A percentile compares a stretch with the other conserved stretches of the same genome.
Conservation (phyloP, 225 moss, liverwort and hornwort species). For the Polytrichum commune region DNA sequence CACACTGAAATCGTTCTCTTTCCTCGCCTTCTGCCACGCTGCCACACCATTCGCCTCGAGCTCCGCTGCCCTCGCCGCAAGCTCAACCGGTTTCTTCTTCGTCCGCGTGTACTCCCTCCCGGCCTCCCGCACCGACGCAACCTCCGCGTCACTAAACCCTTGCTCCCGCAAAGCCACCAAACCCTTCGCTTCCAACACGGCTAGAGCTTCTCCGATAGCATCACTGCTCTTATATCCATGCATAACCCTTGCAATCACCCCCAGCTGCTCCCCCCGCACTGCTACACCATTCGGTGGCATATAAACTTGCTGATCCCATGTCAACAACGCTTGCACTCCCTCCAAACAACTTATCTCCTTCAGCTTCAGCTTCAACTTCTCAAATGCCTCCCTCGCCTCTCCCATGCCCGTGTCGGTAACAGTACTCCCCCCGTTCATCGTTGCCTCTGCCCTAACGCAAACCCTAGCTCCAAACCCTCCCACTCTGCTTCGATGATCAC, state of each 20-base stretch:
- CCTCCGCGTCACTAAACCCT: slow-evolving; percentile 11
- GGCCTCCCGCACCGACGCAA: slow-evolving; percentile 18
- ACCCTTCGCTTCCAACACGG: background rate
- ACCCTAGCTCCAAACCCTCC: no score
- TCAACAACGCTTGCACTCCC: slow-evolving; percentile 18
- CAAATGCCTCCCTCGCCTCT: slow-evolving; percentile 10
- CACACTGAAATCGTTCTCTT: slow-evolving; percentile 10
- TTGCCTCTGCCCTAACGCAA: no score
- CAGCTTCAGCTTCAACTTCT: slow-evolving; percentile 18
- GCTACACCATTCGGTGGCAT: slow-evolving; percentile 18
- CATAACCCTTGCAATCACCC: slow-evolving; percentile 14
- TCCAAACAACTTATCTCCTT: slow-evolving; percentile 23
- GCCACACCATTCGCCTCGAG: slow-evolving; percentile 17
- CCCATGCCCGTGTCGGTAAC: no score
- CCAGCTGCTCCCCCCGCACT: slow-evolving; percentile 17
- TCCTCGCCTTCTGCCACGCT: slow-evolving; percentile 17
- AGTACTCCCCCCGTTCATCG: no score
- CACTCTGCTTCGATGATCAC: no score
- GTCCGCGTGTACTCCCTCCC: slow-evolving; percentile 15
- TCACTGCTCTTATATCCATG: slow-evolving; percentile 12
- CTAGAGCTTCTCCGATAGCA: slow-evolving; percentile 10
- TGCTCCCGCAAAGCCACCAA: background rate
- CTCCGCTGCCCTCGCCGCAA: slow-evolving; percentile 13
- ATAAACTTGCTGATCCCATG: slow-evolving; percentile 27
- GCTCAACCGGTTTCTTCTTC: slow-evolving; percentile 14